phyloP scores from a whole-genome alignment of 2,329 filamentous ascomycete species.

The Arthrinium puccinioides region DNA sequence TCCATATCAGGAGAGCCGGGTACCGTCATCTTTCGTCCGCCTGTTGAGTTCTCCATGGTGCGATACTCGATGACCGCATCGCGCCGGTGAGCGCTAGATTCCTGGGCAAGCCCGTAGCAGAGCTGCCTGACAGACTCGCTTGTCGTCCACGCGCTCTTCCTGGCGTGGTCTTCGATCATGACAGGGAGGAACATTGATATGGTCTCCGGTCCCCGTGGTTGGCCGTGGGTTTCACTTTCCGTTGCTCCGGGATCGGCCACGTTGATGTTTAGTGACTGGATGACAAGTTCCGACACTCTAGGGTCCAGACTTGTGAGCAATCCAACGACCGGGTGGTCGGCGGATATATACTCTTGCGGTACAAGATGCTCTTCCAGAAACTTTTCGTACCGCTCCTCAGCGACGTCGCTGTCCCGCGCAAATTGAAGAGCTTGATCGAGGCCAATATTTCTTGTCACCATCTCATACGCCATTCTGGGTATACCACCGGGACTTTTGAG shows the following conservation, averaged over 20 bases:
- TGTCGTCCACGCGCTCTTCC: slow-evolving; percentile 30
- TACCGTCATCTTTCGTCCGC: slow-evolving; percentile 24
- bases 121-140: slow-evolving; percentile 27
- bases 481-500: slow-evolving; percentile 20
- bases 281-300: slow-evolving; percentile 28
- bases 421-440: slow-evolving; percentile 13
- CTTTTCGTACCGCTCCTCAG: slow-evolving; percentile 8
- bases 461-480: slow-evolving; percentile 22
- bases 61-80: slow-evolving; percentile 29
- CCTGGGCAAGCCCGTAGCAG: slow-evolving; percentile 27
- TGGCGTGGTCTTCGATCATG: slow-evolving; percentile 29
- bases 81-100: slow-evolving; percentile 4
- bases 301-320: slow-evolving; percentile 19
- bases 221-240: slow-evolving; percentile 3
- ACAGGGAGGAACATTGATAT: slow-evolving; percentile 31
- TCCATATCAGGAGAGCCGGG: slow-evolving; percentile 11
- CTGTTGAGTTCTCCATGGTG: slow-evolving; percentile 20
- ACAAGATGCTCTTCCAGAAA: slow-evolving; percentile 16
- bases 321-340: slow-evolving; percentile 15
- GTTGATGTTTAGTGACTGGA: slow-evolving; percentile 26
- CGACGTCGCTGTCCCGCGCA: slow-evolving; percentile 14
- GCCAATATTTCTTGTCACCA: slow-evolving; percentile 3
- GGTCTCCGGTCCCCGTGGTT: slow-evolving; percentile 15
- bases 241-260: slow-evolving; percentile 13
- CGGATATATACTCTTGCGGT: slow-evolving; percentile 15